Evolutionary conservation across 345 rosid genomes (phyloP).

Genomic region (Diplotaxis tenuifolia): DNA sequence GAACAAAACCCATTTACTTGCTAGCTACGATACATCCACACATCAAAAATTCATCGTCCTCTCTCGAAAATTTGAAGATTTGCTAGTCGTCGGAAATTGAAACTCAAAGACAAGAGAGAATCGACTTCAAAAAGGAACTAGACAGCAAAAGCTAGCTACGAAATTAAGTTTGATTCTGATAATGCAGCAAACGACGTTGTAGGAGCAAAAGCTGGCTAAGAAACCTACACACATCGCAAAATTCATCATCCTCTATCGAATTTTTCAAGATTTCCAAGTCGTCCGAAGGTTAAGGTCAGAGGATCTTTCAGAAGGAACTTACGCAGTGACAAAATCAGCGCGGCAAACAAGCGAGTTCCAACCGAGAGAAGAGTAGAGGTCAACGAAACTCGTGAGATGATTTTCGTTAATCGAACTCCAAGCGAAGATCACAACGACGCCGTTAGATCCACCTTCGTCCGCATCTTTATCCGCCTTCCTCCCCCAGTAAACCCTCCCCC

Average conservation of each 20-base stretch:
- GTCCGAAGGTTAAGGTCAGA: background rate
- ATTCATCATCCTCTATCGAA: background rate
- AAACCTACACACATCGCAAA: background rate
- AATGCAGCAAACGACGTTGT: background rate
- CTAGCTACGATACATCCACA: background rate
- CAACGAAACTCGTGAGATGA: slow-evolving; percentile 48
- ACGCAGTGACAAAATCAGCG: slow-evolving; percentile 78
- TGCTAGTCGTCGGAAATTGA: background rate
- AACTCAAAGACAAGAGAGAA: background rate
- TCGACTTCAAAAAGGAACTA: background rate
- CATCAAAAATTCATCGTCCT: background rate
- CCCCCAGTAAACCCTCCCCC: slow-evolving; percentile 69
- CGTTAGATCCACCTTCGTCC: slow-evolving; percentile 44
- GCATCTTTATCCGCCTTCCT: slow-evolving; percentile 32
- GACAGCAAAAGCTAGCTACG: too few relatives aligned
- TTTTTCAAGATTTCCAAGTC: background rate
- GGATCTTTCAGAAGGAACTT: slow-evolving; percentile 21
- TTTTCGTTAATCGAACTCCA: slow-evolving; percentile 68
- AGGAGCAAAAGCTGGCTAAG: background rate
- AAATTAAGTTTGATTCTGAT: too few relatives aligned
- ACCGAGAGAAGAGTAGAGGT: slow-evolving; percentile 81
- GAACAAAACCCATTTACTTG: background rate
- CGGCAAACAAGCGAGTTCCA: slow-evolving; percentile 85
- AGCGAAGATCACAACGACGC: slow-evolving; percentile 70
- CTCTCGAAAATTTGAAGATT: background rate